Evolutionary conservation across 2,329 filamentous ascomycete genomes (phyloP), one percentile per base, ranked within the genome.

Genomic region (Phaeomoniella chlamydospora): DNA sequence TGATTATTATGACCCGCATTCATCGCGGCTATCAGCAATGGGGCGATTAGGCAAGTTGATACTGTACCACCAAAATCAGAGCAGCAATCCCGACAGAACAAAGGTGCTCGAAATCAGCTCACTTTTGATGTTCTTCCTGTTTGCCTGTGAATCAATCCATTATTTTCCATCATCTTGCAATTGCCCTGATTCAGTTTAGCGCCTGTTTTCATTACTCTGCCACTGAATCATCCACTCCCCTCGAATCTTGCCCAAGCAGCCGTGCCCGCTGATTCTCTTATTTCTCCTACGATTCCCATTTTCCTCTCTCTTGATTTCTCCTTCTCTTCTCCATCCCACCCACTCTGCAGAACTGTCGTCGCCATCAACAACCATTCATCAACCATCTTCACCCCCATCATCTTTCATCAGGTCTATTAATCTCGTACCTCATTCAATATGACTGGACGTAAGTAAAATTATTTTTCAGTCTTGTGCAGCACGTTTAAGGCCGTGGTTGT

Each of bases 371-470:
- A 38, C 37, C 43, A 33, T 45, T 44, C 46, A 43, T 45, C 43
- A 46, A 39, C 39, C 43, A 43, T 35, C 36, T 37, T 38, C 39
- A 43, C 39, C 35, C 39, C 19, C 41, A 48, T 47, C 45, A 33
- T 37, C 38, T 48, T 44, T 44, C 46, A 51, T 41, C 41, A 47
- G n/a, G 6, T 26, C 22, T 26, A 54, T 44, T 43, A 39, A 45
- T 45, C 49, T 44, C 43, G 38, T 37, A 37, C 46, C 47, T 54
- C 50, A 47, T 50, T 62, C 62, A 70, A 56, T 49, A 72, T 72
- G 68, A 67, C 68, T 70, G 68, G 68, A 63, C 68, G 68, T 71
- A 59, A 68, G 67, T 70, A 41, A 34, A 39, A 35, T 35, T 36
- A 19, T 31, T 34, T 14, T 15, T 36, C 11, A 16, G 33, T 17